A percentile compares a stretch with the other conserved stretches of the same genome.
These are phyloP conservation scores for Alternaria sp. DNA, from an alignment of 2,329 filamentous ascomycete species.

Conservation along the genomic window DNA sequence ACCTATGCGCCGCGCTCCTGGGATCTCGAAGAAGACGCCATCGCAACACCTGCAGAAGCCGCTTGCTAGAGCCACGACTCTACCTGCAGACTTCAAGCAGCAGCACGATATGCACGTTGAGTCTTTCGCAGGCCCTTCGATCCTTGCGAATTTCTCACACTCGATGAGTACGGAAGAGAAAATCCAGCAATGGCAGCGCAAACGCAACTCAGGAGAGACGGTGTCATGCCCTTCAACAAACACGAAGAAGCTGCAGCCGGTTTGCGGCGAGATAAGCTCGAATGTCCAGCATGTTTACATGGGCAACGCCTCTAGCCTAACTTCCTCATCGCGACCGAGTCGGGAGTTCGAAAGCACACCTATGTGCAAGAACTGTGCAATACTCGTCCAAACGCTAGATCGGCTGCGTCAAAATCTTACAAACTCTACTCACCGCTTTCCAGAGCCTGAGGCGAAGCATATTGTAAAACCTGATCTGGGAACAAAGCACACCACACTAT, in stretches of 20 bases:
- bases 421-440: slow-evolving; percentile 1
- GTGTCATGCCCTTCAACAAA: not conserved
- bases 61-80: slow-evolving; percentile 33
- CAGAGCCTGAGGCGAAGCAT: not conserved
- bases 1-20: slow-evolving; percentile 36
- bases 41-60: slow-evolving; percentile 24
- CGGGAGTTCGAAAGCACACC: not conserved
- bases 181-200: slow-evolving; percentile 28
- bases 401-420: slow-evolving; percentile 32
- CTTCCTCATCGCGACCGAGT: not conserved
- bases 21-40: slow-evolving; percentile 27
- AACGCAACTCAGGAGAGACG: not conserved
- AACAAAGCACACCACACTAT: not conserved
- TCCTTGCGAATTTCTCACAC: slow-evolving; percentile 33
- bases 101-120: slow-evolving; percentile 29
- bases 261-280: slow-evolving; percentile 29
- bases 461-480: not conserved
- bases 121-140: slow-evolving; percentile 28
- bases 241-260: slow-evolving; percentile 5
- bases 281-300: slow-evolving; percentile 30
- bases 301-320: slow-evolving; percentile 1
- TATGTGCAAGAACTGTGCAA: slow-evolving; percentile 35
- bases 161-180: slow-evolving; percentile 39
- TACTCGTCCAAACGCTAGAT: slow-evolving; percentile 35
- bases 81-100: slow-evolving; percentile 22